Evolutionary conservation across 306 rosid species (phyloP), one percentile per base, ranked within the genome.

Genomic region (Vicia villosa): DNA sequence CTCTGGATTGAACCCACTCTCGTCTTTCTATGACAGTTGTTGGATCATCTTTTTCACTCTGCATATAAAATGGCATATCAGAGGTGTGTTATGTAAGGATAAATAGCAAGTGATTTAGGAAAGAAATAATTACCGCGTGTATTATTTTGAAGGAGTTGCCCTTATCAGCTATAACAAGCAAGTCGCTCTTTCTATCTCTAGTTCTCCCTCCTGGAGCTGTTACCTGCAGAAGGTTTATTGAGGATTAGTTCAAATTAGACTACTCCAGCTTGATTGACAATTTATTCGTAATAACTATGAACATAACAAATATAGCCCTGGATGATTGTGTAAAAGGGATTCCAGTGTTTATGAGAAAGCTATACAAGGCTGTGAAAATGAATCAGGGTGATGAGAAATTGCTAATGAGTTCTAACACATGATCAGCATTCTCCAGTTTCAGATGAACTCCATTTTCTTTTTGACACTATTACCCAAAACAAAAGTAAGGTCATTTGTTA

Each of bases 11-110:
- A 55, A 22, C 40, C 98, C 98, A 93, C 69, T 93, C 97, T 71
- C 87, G 89, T 69, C 80, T 88, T 84, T 88, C 96, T 82, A 93
- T 90, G 66, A 93, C 94, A 45, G 94, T 85, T 65, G 96, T 79
- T 17, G 97, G 97, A 69, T 89, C 92, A 45, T 88, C 94, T 85
- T 73, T 84, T 68, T 88, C 98, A 17, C 94, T 90, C 97, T 93
- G 86, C 70, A 76, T 37, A 72, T 41, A 63, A 11, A 76, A 41
- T 57, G 56, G 22, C 51, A 41, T 28, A 26, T 84, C 15, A 80
- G 81, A 21, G 34, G 69, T 11, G 63, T 11, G 68, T 16, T 36
- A 13, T 14, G 59, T 22, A 61, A 52, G 67, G 62, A 68, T 16
- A 70, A 46, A 47, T 51, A 14, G 40, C 73, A 63, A 66, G 16